Conservation (phyloP, 1,284 basidiomycete genomes). For the Mycosarcoma mackinlayi region DNA sequence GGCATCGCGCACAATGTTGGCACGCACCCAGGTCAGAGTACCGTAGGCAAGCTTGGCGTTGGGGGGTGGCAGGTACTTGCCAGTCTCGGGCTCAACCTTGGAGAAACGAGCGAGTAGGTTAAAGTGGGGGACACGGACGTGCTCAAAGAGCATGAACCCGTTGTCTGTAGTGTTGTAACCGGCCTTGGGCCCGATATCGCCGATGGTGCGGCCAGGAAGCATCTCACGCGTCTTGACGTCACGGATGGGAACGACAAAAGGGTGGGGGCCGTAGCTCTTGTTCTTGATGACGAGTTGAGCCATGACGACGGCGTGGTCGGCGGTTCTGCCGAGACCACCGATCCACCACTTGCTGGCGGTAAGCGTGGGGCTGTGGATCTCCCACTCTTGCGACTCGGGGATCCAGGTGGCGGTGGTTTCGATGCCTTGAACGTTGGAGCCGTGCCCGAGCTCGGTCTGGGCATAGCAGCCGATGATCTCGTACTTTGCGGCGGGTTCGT, state of each 20-base stretch:
- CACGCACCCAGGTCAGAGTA: slow-evolving; percentile 64
- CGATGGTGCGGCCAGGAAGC: slow-evolving; percentile 67
- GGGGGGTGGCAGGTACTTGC: slow-evolving; percentile 54
- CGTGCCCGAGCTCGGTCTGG: slow-evolving; percentile 64
- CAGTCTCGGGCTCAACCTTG: slow-evolving; percentile 64
- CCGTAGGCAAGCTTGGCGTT: slow-evolving; percentile 59
- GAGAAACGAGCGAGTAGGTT: slow-evolving; percentile 68
- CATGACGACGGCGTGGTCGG: slow-evolving; percentile 69
- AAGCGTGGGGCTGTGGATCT: slow-evolving; percentile 54
- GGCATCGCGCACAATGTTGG: slow-evolving; percentile 68
- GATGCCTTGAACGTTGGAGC: slow-evolving; percentile 61
- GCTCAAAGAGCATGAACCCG: slow-evolving; percentile 63
- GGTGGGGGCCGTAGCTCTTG: slow-evolving; percentile 68
- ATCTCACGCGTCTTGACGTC: slow-evolving; percentile 68
- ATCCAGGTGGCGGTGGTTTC: slow-evolving; percentile 62
- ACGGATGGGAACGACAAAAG: slow-evolving; percentile 69
- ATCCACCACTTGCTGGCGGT: slow-evolving; percentile 67
- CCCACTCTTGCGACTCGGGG: slow-evolving; percentile 53
- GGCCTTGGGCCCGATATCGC: slow-evolving; percentile 69
- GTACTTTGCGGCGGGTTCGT: slow-evolving; percentile 55
- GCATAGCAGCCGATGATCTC: slow-evolving; percentile 63
- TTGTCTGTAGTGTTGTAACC: slow-evolving; percentile 69
- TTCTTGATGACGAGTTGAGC: slow-evolving; percentile 68
- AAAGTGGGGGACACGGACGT: slow-evolving; percentile 67
- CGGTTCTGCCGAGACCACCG: slow-evolving; percentile 68